A percentile compares a stretch with the other conserved stretches of the same genome.
Evolutionary conservation across 805 yeast species (phyloP).

Genomic region (Wickerhamia fluorescens): DNA sequence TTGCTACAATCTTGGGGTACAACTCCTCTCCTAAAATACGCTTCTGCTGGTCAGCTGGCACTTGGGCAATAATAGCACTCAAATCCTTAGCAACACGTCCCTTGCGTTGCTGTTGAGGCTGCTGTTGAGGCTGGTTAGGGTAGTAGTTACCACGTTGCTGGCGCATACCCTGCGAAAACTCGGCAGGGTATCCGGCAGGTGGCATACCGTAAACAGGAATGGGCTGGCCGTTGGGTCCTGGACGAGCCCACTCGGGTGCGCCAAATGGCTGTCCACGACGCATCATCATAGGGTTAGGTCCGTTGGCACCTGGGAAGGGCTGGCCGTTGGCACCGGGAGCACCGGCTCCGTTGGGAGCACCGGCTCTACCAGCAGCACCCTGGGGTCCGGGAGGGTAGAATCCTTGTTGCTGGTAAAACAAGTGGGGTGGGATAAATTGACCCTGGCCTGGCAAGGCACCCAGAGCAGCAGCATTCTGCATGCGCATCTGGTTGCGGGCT

Average conservation of each 20-base stretch:
- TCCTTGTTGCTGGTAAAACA: constrained; percentile 81
- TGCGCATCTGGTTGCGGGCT: constrained; percentile 96
- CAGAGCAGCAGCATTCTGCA: constrained; percentile 92
- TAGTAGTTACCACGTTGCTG: constrained; percentile 58
- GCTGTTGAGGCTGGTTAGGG: constrained; percentile 19
- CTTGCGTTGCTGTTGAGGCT: constrained; percentile 30
- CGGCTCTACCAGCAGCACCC: constrained; percentile 63
- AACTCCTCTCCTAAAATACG: constrained; percentile 96
- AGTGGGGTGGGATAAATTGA: constrained; percentile 71
- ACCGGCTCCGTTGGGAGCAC: neutral
- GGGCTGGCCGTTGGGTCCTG: constrained; percentile 83
- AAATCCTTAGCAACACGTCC: constrained; percentile 42
- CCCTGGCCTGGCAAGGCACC: constrained; percentile 64
- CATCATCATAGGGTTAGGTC: constrained; percentile 74
- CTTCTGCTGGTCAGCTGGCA: constrained; percentile 89
- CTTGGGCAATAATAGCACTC: constrained; percentile 54
- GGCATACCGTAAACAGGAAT: constrained; percentile 78
- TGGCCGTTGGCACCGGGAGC: no score
- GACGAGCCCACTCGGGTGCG: constrained; percentile 63
- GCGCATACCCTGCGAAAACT: constrained; percentile 38
- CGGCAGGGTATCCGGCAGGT: constrained; percentile 63
- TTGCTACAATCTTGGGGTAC: constrained; percentile 84
- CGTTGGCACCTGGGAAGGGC: constrained; percentile 54
- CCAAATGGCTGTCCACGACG: constrained; percentile 61
- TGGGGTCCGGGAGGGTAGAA: constrained; percentile 66